A percentile compares a stretch with the other conserved stretches of the same genome.
These are phyloP conservation scores for Fonsecaea nubica DNA, from an alignment of 2,329 filamentous ascomycete species.

Conservation along the genomic window DNA sequence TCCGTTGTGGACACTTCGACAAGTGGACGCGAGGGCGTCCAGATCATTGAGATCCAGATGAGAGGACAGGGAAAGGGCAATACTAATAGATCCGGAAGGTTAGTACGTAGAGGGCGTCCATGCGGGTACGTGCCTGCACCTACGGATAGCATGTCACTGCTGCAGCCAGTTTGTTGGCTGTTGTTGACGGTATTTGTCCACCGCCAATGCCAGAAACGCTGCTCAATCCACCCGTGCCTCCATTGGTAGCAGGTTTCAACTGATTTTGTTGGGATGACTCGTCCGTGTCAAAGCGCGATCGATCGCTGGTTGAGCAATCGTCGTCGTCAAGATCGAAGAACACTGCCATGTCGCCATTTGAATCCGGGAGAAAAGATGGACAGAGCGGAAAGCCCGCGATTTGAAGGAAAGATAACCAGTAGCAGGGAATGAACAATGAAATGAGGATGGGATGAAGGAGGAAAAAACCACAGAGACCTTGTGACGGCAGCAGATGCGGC, in stretches of 20 bases:
- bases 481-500: not conserved
- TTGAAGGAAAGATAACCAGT: not conserved
- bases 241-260: slow-evolving; percentile 21
- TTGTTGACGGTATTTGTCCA: slow-evolving; percentile 8
- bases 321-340: slow-evolving; percentile 55
- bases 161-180: slow-evolving; percentile 45
- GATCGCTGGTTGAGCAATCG: slow-evolving; percentile 39
- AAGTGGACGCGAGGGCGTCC: slow-evolving; percentile 81
- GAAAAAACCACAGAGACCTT: not conserved
- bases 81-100: slow-evolving; percentile 58
- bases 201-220: not conserved
- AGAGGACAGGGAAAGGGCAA: slow-evolving; percentile 75
- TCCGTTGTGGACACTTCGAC: slow-evolving; percentile 76
- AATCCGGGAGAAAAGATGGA: slow-evolving; percentile 14
- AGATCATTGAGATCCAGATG: slow-evolving; percentile 86
- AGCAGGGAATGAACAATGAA: not conserved
- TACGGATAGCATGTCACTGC: slow-evolving; percentile 59
- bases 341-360: slow-evolving; percentile 52
- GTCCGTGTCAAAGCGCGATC: slow-evolving; percentile 35
- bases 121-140: slow-evolving; percentile 24
- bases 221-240: slow-evolving; percentile 12
- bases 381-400: not conserved
- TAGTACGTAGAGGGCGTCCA: slow-evolving; percentile 38
- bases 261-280: slow-evolving; percentile 19
- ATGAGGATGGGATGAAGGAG: not conserved